Base-by-base conservation (phyloP, 2,329 filamentous ascomycete genomes). In the Colletotrichum sp. region DNA sequence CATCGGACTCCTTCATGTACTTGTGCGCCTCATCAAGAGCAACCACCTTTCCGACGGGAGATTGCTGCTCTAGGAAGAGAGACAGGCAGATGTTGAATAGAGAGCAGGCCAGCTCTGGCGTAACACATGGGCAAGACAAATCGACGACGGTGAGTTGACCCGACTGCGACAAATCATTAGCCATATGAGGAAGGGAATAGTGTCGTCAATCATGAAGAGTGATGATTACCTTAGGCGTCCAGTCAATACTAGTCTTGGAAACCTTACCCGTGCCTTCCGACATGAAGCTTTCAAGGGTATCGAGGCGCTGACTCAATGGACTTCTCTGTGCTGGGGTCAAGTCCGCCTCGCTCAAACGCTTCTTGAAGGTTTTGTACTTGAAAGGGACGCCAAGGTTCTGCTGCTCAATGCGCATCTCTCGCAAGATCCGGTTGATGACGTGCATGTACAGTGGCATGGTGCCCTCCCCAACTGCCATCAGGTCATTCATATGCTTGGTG, bases 11-110 rank as follows among this genome's bases (percentile, higher is more conserved):
- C 15, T 88, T 90, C 89, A 95, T 92, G 81, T 93, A 95, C 84
- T 96, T 96, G 81, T 97, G 95, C 0, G 95, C 95, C 81, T 96
- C 94, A 77, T 96, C 94, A 0, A 96, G 86, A 0, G 93, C 94
- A 16, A 96, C 84, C 49, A 96, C 86, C 6, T 92, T 88, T 1
- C 93, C 91, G 1, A 88, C 80, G 0, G 81, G 82, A 0, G 82
- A 78, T 0, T 88, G 83, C 63, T 91, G 87, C 74, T 93, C 90
- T 0, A 95, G 83, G 80, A 95, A 95, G 0, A 95, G 84, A 3
- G 88, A 88, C 2, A 96, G 86, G 24, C 91, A 94, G 55, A 96
- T 93, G 69, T 94, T 92, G 83, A 96, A 96, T 0, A 96, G 85
- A 0, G 90, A 87, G 80, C 94, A 96, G 0, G 94, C 94, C 49